Evolutionary conservation across 2,329 filamentous ascomycete species (phyloP).

Genomic region (Alternaria sp.): DNA sequence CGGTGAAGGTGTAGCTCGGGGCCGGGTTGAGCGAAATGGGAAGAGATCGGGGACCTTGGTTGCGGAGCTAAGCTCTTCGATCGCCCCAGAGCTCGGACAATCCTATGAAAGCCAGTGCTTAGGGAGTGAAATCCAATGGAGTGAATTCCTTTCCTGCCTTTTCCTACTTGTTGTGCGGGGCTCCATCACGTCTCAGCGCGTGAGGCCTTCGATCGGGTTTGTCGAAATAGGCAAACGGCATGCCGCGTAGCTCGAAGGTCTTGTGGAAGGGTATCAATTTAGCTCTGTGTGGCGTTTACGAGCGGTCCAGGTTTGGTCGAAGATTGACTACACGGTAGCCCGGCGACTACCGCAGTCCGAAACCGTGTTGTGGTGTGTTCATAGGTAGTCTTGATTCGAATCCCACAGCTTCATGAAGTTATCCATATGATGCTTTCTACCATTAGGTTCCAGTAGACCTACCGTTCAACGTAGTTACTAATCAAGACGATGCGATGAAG

Average conservation of each 20-base stretch:
- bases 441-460: background rate
- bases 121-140: constrained; percentile 49
- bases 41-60: constrained; percentile 9
- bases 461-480: background rate
- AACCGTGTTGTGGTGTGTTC: constrained; percentile 12
- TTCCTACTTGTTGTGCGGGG: constrained; percentile 35
- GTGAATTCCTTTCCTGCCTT: constrained; percentile 44
- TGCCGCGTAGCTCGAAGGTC: constrained; percentile 65
- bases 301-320: constrained; percentile 76
- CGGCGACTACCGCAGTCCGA: constrained; percentile 57
- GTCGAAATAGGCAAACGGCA: constrained; percentile 69
- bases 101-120: constrained; percentile 53
- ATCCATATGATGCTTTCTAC: background rate
- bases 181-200: constrained; percentile 26
- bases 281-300: constrained; percentile 57
- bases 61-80: constrained; percentile 35
- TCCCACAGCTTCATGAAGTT: background rate
- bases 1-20: background rate
- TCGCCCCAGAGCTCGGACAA: constrained; percentile 39
- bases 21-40: background rate
- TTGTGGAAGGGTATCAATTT: constrained; percentile 58
- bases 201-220: constrained; percentile 68
- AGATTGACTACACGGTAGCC: constrained; percentile 71
- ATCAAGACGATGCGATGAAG: constrained; percentile 18
- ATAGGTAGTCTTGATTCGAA: background rate